Percentiles rank a stretch among this genome's conserved stretches.
Evolutionary conservation across 768 basidiomycete species (phyloP).

Genomic region (Trametes maxima): DNA sequence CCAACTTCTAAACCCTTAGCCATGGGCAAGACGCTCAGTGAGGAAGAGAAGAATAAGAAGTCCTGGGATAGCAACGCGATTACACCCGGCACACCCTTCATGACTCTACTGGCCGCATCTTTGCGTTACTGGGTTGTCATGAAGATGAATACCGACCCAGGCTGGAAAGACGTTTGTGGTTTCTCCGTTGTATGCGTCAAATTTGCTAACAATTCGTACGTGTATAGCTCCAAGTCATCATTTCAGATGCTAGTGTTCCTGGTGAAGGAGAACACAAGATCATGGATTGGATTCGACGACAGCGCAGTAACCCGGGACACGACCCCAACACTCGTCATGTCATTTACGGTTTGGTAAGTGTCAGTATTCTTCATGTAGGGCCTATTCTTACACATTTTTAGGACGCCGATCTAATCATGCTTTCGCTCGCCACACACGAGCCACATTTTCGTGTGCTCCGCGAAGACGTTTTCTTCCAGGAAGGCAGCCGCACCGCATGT

Average conservation of each 20-base stretch:
- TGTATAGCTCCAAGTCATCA: slow-evolving; percentile 85
- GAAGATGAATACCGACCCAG: slow-evolving; percentile 93
- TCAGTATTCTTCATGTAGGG: neutral
- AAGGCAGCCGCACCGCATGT: slow-evolving; percentile 73
- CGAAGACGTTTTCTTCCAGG: slow-evolving; percentile 95
- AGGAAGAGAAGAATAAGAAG: slow-evolving; percentile 82
- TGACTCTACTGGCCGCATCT: slow-evolving; percentile 86
- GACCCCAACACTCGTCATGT: slow-evolving; percentile 96
- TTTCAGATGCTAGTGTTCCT: slow-evolving; percentile 95
- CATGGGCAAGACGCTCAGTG: slow-evolving; percentile 88
- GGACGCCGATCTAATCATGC: slow-evolving; percentile 99
- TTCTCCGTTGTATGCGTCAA: neutral
- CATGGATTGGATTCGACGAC: slow-evolving; percentile 96
- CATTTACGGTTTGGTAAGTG: slow-evolving; percentile 90
- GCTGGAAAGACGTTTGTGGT: slow-evolving; percentile 81
- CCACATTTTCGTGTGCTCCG: slow-evolving; percentile 97
- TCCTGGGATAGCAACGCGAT: slow-evolving; percentile 99
- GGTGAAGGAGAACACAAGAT: slow-evolving; percentile 99
- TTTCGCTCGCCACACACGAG: slow-evolving; percentile 96
- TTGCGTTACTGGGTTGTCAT: slow-evolving; percentile 95
- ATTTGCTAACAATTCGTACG: neutral
- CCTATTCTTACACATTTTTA: slow-evolving; percentile 33
- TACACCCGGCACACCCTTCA: slow-evolving; percentile 98
- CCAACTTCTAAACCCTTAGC: slow-evolving; percentile 44
- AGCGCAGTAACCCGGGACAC: slow-evolving; percentile 84